Evolutionary conservation across 768 basidiomycete genomes (phyloP).

Genomic region (Daedaleopsis sinensis): DNA sequence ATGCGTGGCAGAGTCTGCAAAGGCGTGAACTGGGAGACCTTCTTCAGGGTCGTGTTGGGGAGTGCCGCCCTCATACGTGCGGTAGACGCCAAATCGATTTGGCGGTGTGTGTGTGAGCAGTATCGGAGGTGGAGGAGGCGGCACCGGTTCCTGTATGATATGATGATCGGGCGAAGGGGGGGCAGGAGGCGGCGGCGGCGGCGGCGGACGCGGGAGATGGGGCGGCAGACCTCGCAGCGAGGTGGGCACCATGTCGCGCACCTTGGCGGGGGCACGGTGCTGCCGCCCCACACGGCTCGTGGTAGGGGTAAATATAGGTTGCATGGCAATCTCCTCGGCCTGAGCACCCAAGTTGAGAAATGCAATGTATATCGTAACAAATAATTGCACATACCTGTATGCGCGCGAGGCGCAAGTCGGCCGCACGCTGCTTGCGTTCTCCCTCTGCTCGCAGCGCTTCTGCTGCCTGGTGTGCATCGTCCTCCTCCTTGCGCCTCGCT

Average conservation of each 20-base stretch:
- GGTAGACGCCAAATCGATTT: constrained; percentile 9
- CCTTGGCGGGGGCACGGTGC: not conserved
- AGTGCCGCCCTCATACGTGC: not conserved
- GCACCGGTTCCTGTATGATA: too few relatives aligned
- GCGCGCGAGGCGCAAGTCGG: too few relatives aligned
- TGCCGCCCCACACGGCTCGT: not conserved
- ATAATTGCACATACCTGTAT: too few relatives aligned
- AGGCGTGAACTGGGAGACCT: not conserved
- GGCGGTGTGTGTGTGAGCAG: not conserved
- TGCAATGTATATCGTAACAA: too few relatives aligned
- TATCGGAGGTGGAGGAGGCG: too few relatives aligned
- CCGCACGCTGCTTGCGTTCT: too few relatives aligned
- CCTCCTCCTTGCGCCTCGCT: too few relatives aligned
- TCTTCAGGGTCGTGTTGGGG: constrained; percentile 8
- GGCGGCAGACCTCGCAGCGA: not conserved
- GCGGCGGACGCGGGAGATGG: not conserved
- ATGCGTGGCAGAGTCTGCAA: not conserved
- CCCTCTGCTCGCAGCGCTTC: too few relatives aligned
- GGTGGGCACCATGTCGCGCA: not conserved
- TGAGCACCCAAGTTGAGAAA: too few relatives aligned
- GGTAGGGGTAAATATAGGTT: not conserved
- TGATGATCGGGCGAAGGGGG: not conserved
- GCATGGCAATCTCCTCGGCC: not conserved
- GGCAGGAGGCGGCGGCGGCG: not conserved
- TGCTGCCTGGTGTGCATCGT: too few relatives aligned